phyloP scores from a whole-genome alignment of 805 yeast genomes.

The Candida patagonica region DNA sequence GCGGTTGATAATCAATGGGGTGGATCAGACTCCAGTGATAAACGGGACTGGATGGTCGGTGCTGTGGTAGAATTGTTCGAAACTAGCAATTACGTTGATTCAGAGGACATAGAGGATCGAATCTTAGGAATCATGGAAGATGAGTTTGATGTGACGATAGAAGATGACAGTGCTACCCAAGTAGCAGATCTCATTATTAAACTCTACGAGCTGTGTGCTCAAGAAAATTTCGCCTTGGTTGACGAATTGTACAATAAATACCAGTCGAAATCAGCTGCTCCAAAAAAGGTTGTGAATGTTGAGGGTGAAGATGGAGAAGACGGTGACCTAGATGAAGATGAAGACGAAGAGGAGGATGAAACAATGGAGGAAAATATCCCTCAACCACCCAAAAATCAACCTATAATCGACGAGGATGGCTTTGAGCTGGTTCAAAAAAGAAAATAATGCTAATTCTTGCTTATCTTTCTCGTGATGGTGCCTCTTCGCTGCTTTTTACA shows the following conservation, averaged over 20 bases:
- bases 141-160: constrained; percentile 83
- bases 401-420: constrained; percentile 88
- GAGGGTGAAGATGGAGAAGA: constrained; percentile 37
- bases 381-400: constrained; percentile 31
- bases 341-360: constrained; percentile 33
- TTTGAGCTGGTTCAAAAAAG: constrained; percentile 66
- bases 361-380: constrained; percentile 12
- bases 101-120: constrained; percentile 74
- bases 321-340: constrained; percentile 31
- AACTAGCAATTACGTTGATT: constrained; percentile 56
- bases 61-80: constrained; percentile 70
- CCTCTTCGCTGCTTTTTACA: background rate
- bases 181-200: constrained; percentile 52
- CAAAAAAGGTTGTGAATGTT: constrained; percentile 42
- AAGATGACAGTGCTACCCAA: constrained; percentile 77
- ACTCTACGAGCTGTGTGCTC: constrained; percentile 55
- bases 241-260: constrained; percentile 54
- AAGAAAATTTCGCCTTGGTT: constrained; percentile 43
- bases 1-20: constrained; percentile 96
- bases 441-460: constrained; percentile 4
- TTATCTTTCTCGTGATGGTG: background rate
- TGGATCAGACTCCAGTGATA: constrained; percentile 81
- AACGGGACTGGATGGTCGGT: constrained; percentile 91
- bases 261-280: constrained; percentile 41
- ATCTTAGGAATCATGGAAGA: constrained; percentile 85